A percentile compares a stretch with the other conserved stretches of the same genome.
phyloP scores from a whole-genome alignment of 495 filamentous ascomycete species.

The Penicillium mononematosum region DNA sequence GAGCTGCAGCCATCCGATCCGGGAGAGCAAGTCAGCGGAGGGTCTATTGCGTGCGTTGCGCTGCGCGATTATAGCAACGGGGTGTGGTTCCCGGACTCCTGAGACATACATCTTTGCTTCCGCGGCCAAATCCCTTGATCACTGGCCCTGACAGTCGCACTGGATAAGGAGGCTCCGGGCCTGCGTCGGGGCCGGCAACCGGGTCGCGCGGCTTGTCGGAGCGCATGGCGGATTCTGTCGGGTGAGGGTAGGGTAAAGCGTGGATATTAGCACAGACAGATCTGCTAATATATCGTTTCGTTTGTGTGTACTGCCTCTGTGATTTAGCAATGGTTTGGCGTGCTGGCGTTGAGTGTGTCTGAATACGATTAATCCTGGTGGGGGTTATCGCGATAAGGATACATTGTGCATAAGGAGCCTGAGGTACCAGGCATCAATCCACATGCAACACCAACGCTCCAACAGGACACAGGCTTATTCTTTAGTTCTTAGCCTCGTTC shows the following conservation, averaged over 20 bases:
- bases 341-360: background rate
- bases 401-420: background rate
- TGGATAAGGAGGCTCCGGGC: constrained; percentile 77
- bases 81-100: background rate
- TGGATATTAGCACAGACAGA: background rate
- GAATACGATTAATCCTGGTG: background rate
- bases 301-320: constrained; percentile 3
- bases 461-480: too few species aligned
- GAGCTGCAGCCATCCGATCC: constrained; percentile 48
- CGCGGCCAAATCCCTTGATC: constrained; percentile 90
- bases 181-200: constrained; percentile 65
- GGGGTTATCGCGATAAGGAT: constrained; percentile 17
- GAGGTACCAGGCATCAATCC: background rate
- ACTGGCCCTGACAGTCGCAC: constrained; percentile 78
- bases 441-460: background rate
- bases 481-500: too few species aligned
- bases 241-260: background rate
- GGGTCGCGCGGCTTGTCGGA: constrained; percentile 53
- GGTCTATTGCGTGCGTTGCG: background rate
- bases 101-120: constrained; percentile 73
- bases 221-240: constrained; percentile 30
- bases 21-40: constrained; percentile 5
- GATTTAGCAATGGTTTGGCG: background rate
- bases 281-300: background rate
- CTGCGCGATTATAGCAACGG: background rate